Base-by-base conservation (phyloP, 352 stramenopile species). In the Pilasporangium apinafurcum region DNA sequence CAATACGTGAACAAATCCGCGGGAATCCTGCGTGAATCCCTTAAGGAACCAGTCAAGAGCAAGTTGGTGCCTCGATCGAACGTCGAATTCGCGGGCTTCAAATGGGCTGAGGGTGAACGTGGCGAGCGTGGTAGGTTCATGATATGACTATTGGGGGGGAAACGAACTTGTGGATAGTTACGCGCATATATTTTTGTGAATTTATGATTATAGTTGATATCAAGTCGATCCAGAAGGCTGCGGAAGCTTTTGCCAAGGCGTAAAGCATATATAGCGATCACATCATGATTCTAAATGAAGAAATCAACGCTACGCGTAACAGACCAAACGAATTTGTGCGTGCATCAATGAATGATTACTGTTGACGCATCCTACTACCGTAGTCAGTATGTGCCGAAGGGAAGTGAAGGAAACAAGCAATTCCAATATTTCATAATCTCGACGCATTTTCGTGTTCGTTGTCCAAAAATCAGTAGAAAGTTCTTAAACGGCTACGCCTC, bases 41-140 rank as follows among this genome's bases (percentile, higher is more conserved):
- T 90, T 35, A 93, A 93, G 75, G 81, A 93, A 56, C 81, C 81
- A n/a, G 55, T 90, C 42, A 93, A 93, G 72, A 90, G 68, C 74
- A 91, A 81, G 47, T 50, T 91, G 39, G 33, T 72, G 28, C 47
- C 70, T 31, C 78, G 81, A 41, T 83, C 70, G 42, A 70, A 86
- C 44, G 73, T 93, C 54, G 63, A 88, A 57, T 91, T 91, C 49
- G 81, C 78, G 31, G 73, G 68, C 56, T 93, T 90, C 67, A 91
- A 90, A 70, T 93, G 78, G 78, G 52, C 73, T 39, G 74, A 88
- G 39, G 81, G 76, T 53, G 78, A 93, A 59, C 81, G 81, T 52
- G 76, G 78, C 59, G 65, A 68, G 45, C 77, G 81, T 55, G 65
- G 75, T 87, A 39, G 45, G 74, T 75, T 21, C 0, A 22, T 5